Evolutionary conservation across 2,329 filamentous ascomycete species (phyloP), one percentile per base, ranked within the genome.

Genomic region (Clarireedia hainanense): DNA sequence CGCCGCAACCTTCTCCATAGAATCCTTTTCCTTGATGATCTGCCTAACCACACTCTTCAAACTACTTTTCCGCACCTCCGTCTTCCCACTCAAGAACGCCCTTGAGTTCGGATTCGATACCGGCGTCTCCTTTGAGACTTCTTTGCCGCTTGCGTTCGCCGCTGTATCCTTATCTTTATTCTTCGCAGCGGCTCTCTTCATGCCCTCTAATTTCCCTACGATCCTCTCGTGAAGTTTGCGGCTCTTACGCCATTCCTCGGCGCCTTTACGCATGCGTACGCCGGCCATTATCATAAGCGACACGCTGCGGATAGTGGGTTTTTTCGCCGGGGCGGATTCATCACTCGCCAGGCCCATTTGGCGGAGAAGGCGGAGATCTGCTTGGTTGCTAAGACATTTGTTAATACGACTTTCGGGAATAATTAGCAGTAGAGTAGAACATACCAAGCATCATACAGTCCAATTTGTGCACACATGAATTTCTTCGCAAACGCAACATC

Each of bases 401-500:
- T 47, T 30, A 52, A 36, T 53, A 57, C 15, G 46, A 50, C 50
- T 42, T 17, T 24, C 4, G 20, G 46, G 39, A 36, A 52, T 5
- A 14, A 6, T 40, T 40, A 0, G 14, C 6, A 40, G 17, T 17
- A 40, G 56, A 45, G 27, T 7, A 20, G 57, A 62, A 85, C 89
- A 64, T 85, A 96, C 92, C 91, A 97, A 74, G 89, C 86, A 67
- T 90, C 86, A 65, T 90, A 91, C 65, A 95, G 83, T 64, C 91
- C 84, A 53, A 95, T 82, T 71, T 90, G 84, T 70, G 89, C 77
- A 65, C 85, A 73, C 73, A 96, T 82, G 70, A 89, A 91, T 63
- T 80, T 83, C 78, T 99, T 99, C 61, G 89, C 89, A 73, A 86
- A 95, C 7, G 88, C 88, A 34, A 92, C 81, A 65, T 91, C 89